Base-by-base conservation (phyloP, 208 protist species). In the Porcisia deanei region DNA sequence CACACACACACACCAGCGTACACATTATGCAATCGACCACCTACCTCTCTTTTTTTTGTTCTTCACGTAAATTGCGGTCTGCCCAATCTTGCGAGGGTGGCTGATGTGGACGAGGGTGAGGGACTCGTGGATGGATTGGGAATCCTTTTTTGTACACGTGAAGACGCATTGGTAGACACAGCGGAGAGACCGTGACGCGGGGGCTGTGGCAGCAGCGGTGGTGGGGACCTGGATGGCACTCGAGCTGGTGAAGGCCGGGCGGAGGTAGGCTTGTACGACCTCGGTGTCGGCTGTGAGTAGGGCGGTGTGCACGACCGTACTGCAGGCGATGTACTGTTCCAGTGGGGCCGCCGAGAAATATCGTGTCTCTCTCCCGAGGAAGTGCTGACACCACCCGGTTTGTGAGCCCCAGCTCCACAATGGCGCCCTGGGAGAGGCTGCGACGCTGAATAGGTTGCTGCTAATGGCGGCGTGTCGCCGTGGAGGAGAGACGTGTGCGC, bases 111-210 rank as follows among this genome's bases (percentile, higher is more conserved):
- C 37, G 61, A 49, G 39, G 61, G 61, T 25, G 61, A 67, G 61
- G 61, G 22, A 49, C 61, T 67, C 61, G 41, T 67, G 39, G 61
- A 67, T n/a, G 61, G 20, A 20, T 67, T 30, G 7, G 39, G 39
- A 25, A 18, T 67, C 61, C 22, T 49, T 6, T 49, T 67, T 18
- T 49, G 61, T 18, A n/a, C 1, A 30, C 49, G 61, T 37, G 37
- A n/a, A 37, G 14, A 22, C 66, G 30, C 39, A 49, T 71, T 71
- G 47, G 66, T 34, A 6, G 66, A 57, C 25, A 43, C 66, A 20
- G 47, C 45, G 43, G 66, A 58, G 66, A 71, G 66, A n/a, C 66
- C 66, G 6, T 49, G 66, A 43, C n/a, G 66, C n/a, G 43, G 66
- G n/a, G 39, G 12, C 34, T 34, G 37, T 34, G 63, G 63, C 10